A percentile compares a stretch with the other conserved stretches of the same genome.
phyloP scores from a whole-genome alignment of 306 rosid species.

The Herpetospermum pedunculosum region DNA sequence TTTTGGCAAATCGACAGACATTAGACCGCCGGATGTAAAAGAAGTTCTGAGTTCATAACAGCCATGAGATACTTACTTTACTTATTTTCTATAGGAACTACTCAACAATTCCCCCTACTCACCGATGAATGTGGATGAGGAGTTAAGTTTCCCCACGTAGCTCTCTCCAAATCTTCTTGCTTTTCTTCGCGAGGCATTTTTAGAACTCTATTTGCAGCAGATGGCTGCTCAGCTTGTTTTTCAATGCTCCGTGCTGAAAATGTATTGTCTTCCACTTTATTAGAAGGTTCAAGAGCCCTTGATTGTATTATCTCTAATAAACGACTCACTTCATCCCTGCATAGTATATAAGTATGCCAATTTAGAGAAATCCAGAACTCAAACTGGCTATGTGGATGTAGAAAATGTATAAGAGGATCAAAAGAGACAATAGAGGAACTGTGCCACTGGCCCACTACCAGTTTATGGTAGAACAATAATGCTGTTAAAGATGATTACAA shows the following conservation, averaged over 20 bases:
- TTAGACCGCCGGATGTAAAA: background rate
- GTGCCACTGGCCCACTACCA: background rate
- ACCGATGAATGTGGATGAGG: conserved; percentile 40
- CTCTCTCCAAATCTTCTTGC: conserved; percentile 25
- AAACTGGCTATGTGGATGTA: background rate
- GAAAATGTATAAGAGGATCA: background rate
- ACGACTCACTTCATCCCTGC: conserved; percentile 60
- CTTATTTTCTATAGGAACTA: background rate
- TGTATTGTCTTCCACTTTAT: conserved; percentile 24
- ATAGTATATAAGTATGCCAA: background rate
- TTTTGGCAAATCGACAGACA: background rate
- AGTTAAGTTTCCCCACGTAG: conserved; percentile 37
- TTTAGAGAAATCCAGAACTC: conserved; percentile 1
- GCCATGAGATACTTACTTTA: background rate
- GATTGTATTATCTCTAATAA: conserved; percentile 58
- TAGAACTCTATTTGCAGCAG: conserved; percentile 14
- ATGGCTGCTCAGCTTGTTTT: conserved; percentile 27
- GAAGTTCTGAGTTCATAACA: background rate
- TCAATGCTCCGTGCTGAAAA: conserved; percentile 10
- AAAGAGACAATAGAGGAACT: background rate
- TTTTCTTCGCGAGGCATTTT: conserved; percentile 25
- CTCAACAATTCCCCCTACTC: conserved; percentile 15
- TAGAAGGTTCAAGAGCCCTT: conserved; percentile 40
- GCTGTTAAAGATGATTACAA: background rate
- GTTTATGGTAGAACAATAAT: background rate